Percentiles rank a stretch among this genome's conserved stretches.
These are phyloP conservation scores for Pseudogymnoascus sp. DNA, from an alignment of 2,329 filamentous ascomycete genomes.

Conservation along the genomic window DNA sequence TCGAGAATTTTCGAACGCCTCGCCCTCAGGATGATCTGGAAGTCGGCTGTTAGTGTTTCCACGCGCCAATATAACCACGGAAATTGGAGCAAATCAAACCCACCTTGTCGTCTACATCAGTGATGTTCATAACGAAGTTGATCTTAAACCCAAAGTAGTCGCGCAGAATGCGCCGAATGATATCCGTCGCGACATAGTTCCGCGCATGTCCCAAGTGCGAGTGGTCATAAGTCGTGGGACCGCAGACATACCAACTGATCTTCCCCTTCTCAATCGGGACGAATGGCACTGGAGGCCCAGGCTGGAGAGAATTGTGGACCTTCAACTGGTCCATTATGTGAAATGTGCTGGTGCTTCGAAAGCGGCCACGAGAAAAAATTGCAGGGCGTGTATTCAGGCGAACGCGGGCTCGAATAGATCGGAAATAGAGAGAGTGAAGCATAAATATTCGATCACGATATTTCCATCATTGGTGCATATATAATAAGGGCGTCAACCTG, in stretches of 20 bases:
- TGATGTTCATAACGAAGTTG: conserved; percentile 67
- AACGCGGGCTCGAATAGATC: background rate
- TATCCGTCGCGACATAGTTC: conserved; percentile 69
- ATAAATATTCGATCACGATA: conserved; percentile 2
- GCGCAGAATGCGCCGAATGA: conserved; percentile 58
- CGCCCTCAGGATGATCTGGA: conserved; percentile 60
- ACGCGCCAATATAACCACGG: conserved; percentile 11
- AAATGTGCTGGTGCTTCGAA: background rate
- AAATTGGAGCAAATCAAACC: background rate
- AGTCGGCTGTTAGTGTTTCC: background rate
- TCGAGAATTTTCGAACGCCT: conserved; percentile 76
- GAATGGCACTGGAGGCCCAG: conserved; percentile 25
- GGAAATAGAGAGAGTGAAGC: conserved; percentile 6
- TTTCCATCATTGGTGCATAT: background rate
- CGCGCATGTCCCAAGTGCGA: conserved; percentile 63
- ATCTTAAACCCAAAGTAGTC: conserved; percentile 64
- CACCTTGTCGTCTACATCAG: conserved; percentile 58
- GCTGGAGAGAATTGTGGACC: conserved; percentile 28
- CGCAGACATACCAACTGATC: conserved; percentile 62
- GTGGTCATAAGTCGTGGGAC: conserved; percentile 64
- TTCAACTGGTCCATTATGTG: conserved; percentile 19
- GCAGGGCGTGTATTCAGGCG: background rate
- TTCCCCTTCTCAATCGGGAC: conserved; percentile 25
- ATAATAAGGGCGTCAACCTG: background rate
- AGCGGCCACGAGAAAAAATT: background rate